Percentiles rank a stretch among this genome's conserved stretches.
phyloP scores from a whole-genome alignment of 164 flowering plant genomes.

The Akebia trifoliata region DNA sequence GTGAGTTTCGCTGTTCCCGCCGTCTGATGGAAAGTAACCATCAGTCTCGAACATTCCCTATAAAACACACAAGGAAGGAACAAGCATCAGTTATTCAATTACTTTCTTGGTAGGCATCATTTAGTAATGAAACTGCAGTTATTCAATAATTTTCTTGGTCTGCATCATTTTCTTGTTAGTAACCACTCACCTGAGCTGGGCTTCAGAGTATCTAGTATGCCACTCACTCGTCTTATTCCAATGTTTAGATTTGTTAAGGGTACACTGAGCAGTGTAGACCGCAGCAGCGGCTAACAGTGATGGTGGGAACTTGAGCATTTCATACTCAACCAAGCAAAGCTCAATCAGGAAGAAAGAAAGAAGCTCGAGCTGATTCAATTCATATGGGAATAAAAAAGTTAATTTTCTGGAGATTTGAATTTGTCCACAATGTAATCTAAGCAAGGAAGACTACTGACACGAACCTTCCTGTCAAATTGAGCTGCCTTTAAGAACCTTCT shows the following conservation, averaged over 20 bases:
- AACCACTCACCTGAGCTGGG: slow-evolving; percentile 47
- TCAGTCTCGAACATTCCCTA: slow-evolving; percentile 47
- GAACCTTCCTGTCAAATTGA: slow-evolving; percentile 55
- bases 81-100: too few species aligned
- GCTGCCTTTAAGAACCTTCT: slow-evolving; percentile 78
- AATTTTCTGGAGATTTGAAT: not conserved
- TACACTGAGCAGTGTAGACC: slow-evolving; percentile 62
- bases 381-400: not conserved
- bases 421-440: not conserved
- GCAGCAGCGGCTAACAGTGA: slow-evolving; percentile 78
- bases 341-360: slow-evolving; percentile 69
- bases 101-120: not conserved
- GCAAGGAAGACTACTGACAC: not conserved
- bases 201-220: slow-evolving; percentile 52
- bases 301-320: slow-evolving; percentile 69
- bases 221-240: slow-evolving; percentile 56
- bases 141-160: not conserved
- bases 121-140: too few species aligned
- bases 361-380: slow-evolving; percentile 55
- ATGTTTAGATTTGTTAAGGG: slow-evolving; percentile 32
- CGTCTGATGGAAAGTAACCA: slow-evolving; percentile 39
- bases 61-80: not conserved
- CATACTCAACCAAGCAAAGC: slow-evolving; percentile 67
- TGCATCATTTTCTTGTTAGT: not conserved
- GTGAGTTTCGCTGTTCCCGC: slow-evolving; percentile 42